These are phyloP conservation scores for Tetrapisispora taiwanensis DNA, from an alignment of 805 yeast species.

Conservation along the genomic window DNA sequence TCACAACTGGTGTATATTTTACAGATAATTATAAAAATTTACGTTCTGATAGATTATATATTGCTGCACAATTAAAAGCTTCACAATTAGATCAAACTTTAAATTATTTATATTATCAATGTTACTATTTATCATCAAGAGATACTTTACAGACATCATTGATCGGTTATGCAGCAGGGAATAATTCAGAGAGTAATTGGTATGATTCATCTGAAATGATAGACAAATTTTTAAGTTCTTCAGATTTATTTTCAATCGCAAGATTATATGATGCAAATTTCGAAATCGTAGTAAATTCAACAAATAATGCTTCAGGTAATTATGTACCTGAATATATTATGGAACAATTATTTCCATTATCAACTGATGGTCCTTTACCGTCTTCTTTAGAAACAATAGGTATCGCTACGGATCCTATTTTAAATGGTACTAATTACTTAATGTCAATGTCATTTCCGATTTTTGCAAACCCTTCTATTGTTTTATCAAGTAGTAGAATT, in stretches of 20 bases:
- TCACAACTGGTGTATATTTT: conserved; percentile 69
- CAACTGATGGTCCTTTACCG: conserved; percentile 35
- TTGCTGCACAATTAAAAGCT: conserved; percentile 72
- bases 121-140: conserved; percentile 51
- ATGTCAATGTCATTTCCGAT: conserved; percentile 75
- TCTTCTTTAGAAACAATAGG: conserved; percentile 36
- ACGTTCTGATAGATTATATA: conserved; percentile 60
- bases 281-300: conserved; percentile 35
- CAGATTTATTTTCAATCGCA: conserved; percentile 54
- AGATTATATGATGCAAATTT: conserved; percentile 55
- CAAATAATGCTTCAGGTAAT: conserved; percentile 33
- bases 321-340: conserved; percentile 26
- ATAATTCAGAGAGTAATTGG: conserved; percentile 44
- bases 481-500: conserved; percentile 45
- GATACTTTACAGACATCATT: conserved; percentile 53
- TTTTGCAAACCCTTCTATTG: conserved; percentile 59
- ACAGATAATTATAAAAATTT: conserved; percentile 49
- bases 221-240: conserved; percentile 54
- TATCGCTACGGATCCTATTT: conserved; percentile 55
- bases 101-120: conserved; percentile 55
- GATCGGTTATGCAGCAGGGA: conserved; percentile 60
- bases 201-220: conserved; percentile 36
- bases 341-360: conserved; percentile 40
- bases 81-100: conserved; percentile 67
- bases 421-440: conserved; percentile 38